Evolutionary conservation across 108 stramenopile genomes (phyloP), one percentile per base, ranked within the genome.

Genomic region (Epipyxis sp.): DNA sequence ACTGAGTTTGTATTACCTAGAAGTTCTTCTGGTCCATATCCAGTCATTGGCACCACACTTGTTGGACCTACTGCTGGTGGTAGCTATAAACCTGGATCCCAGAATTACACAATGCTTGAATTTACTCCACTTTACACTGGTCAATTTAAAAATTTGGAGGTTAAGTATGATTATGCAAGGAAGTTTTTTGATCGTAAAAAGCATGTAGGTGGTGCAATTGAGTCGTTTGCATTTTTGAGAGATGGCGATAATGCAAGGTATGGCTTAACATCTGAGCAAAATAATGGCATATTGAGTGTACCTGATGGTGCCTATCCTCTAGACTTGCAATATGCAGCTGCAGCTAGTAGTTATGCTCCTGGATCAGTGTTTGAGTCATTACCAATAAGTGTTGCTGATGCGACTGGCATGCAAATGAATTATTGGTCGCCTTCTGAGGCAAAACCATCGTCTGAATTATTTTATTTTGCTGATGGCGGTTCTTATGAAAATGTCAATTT

Each of bases 261-360:
- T 13, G 71, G 71, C 34, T 57, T 74, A 29, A 27, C 27, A 6
- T 37, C 71, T 20, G 27, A 34, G 6, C 3, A 74, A 39, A 13
- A 16, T 10, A 54, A 13, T 42, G 71, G 34, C 10, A 27, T 54
- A 34, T 42, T 74, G 27, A 54, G 41, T 39, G 71, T 74, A 29
- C 71, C 71, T 42, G 6, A 6, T 42, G 41, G 41, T 30, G 34
- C 44, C 3, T 27, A 27, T 16, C 6, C 6, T 6, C 25, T 74
- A 30, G 71, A 74, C 43, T 10, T 37, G 16, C 6, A 6, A 6
- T 10, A 27, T 37, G 25, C 71, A 43, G 13, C 20, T 39, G 6
- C 42, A 43, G 71, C 71, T 20, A 74, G 71, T 32, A 35, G 13
- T 42, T 74, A 74, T 74, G 71, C 71, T 27, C 71, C 71, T 16